A percentile compares a stretch with the other conserved stretches of the same genome.
Conservation (phyloP, 352 stramenopile genomes). For the Globisporangium solare region DNA sequence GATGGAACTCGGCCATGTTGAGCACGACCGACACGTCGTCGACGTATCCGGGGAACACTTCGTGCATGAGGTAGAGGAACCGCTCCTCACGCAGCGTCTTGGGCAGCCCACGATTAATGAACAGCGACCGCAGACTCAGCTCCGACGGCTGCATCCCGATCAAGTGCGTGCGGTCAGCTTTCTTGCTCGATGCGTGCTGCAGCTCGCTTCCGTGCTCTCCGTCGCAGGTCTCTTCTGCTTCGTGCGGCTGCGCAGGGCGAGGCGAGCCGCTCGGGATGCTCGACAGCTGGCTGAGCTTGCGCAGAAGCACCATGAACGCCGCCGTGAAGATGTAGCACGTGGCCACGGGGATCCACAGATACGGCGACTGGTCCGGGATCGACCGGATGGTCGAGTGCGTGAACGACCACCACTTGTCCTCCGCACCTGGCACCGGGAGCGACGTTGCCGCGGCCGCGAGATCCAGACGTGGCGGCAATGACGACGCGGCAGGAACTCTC, state of each 20-base stretch:
- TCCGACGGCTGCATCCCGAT: constrained; percentile 79
- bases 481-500: constrained; percentile 8
- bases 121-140: constrained; percentile 69
- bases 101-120: constrained; percentile 72
- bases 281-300: constrained; percentile 54
- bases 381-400: constrained; percentile 75
- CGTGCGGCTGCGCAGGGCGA: not conserved
- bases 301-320: constrained; percentile 69
- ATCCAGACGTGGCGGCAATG: constrained; percentile 6
- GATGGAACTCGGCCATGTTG: constrained; percentile 74
- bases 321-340: constrained; percentile 76
- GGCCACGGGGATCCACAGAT: constrained; percentile 69
- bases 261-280: constrained; percentile 41
- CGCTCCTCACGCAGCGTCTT: constrained; percentile 74
- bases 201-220: constrained; percentile 9
- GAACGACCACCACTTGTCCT: constrained; percentile 73
- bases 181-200: constrained; percentile 13
- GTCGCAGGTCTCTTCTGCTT: not conserved
- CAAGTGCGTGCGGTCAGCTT: constrained; percentile 37
- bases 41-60: constrained; percentile 80
- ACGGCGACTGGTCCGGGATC: constrained; percentile 70
- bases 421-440: constrained; percentile 8
- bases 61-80: constrained; percentile 67
- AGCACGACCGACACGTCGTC: constrained; percentile 79
- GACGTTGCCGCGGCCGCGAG: not conserved